Conservation (phyloP, 768 basidiomycete species). For the Rhodotorula babjevae region DNA sequence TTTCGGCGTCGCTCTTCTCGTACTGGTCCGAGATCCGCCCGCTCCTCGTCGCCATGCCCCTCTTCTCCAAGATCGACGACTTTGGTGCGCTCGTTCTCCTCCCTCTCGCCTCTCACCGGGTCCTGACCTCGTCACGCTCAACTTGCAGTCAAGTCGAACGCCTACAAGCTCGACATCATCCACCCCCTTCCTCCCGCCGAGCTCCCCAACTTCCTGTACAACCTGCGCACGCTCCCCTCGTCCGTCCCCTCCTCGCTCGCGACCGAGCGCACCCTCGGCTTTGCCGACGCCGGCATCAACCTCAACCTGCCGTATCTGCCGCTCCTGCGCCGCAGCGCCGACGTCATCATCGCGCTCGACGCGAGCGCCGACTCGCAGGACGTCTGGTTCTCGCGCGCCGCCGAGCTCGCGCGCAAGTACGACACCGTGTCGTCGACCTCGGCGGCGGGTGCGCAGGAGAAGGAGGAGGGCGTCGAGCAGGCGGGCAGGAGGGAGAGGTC, state of each 20-base stretch:
- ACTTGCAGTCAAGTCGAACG: constrained; percentile 39
- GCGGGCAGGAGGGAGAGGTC: background rate
- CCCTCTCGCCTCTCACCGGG: background rate
- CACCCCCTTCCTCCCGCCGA: constrained; percentile 46
- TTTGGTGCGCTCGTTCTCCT: constrained; percentile 13
- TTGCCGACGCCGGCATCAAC: constrained; percentile 46
- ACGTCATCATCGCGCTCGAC: constrained; percentile 34
- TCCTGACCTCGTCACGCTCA: constrained; percentile 17
- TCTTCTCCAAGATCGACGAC: constrained; percentile 23
- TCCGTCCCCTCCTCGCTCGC: constrained; percentile 40
- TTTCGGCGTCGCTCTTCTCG: constrained; percentile 42
- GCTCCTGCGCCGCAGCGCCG: constrained; percentile 38
- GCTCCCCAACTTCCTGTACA: constrained; percentile 45
- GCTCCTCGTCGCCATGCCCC: constrained; percentile 39
- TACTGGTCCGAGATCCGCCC: constrained; percentile 46
- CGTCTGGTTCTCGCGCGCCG: constrained; percentile 45
- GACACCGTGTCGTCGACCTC: background rate
- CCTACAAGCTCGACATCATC: constrained; percentile 40
- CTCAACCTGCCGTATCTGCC: constrained; percentile 46
- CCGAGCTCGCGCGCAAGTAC: constrained; percentile 37
- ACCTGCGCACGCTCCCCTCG: constrained; percentile 25
- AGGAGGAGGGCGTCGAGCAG: background rate
- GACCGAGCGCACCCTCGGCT: constrained; percentile 42
- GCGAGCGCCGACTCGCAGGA: constrained; percentile 38
- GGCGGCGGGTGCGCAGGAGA: background rate